Conservation (phyloP, 2,329 filamentous ascomycete species). For the Aspergillus pseudoterreus region DNA sequence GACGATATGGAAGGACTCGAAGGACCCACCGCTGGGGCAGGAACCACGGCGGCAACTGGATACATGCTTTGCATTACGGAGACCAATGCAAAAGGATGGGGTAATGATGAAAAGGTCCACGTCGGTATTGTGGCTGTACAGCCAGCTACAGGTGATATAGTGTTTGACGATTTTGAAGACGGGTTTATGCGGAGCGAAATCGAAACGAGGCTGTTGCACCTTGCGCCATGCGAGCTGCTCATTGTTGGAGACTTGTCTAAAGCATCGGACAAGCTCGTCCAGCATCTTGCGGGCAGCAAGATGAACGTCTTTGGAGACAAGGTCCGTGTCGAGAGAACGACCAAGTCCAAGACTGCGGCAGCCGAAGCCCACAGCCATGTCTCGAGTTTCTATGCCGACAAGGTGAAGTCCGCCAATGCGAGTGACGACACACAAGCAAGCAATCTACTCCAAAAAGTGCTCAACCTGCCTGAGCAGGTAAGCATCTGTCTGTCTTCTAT, state of each 20-base stretch:
- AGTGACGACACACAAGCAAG: constrained; percentile 55
- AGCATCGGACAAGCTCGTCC: constrained; percentile 86
- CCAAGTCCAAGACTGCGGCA: constrained; percentile 74
- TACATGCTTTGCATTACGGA: constrained; percentile 93
- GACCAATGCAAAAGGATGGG: constrained; percentile 70
- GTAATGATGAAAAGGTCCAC: constrained; percentile 88
- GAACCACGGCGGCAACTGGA: constrained; percentile 64
- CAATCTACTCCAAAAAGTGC: constrained; percentile 75
- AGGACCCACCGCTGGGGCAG: constrained; percentile 52
- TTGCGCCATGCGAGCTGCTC: constrained; percentile 91
- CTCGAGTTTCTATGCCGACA: constrained; percentile 86
- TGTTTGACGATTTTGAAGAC: constrained; percentile 94
- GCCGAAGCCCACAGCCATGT: constrained; percentile 85
- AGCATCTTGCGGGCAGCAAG: constrained; percentile 82
- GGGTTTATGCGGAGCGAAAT: constrained; percentile 97
- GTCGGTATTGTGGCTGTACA: constrained; percentile 92
- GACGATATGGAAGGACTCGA: constrained; percentile 85
- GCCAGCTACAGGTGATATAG: constrained; percentile 89
- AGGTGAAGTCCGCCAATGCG: constrained; percentile 61
- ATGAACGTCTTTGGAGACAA: constrained; percentile 91
- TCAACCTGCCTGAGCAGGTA: constrained; percentile 78
- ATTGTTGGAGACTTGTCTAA: constrained; percentile 88
- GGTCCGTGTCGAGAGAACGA: constrained; percentile 76
- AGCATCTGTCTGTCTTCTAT: constrained; percentile 92
- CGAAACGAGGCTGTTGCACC: constrained; percentile 90